phyloP scores from a whole-genome alignment of 768 basidiomycete genomes.

The Pleurotus giganteus region DNA sequence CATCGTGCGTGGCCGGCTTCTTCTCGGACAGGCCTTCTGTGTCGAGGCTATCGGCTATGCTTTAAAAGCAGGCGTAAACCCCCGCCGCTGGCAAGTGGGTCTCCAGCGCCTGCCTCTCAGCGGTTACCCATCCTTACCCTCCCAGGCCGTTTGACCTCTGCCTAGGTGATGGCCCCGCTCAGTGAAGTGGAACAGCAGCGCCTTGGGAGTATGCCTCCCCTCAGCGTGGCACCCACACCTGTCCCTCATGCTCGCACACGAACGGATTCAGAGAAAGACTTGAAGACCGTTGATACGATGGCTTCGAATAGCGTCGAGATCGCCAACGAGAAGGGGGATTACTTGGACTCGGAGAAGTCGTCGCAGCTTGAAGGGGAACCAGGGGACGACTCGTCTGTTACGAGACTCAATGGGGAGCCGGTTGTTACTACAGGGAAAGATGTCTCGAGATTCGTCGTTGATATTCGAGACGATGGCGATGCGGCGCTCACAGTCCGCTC shows the following conservation, averaged over 20 bases:
- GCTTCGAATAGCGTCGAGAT: neutral
- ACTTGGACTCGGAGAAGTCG: slow-evolving; percentile 10
- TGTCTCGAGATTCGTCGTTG: slow-evolving; percentile 54
- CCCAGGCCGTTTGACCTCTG: neutral
- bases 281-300: neutral
- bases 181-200: slow-evolving; percentile 6
- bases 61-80: neutral
- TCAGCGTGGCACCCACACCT: slow-evolving; percentile 2
- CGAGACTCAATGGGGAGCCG: slow-evolving; percentile 36
- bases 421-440: slow-evolving; percentile 45
- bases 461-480: slow-evolving; percentile 57
- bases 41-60: slow-evolving; percentile 2
- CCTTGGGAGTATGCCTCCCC: slow-evolving; percentile 1
- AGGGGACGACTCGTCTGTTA: slow-evolving; percentile 21
- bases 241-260: neutral
- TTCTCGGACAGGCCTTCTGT: slow-evolving; percentile 8
- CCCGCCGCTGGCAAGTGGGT: neutral
- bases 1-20: slow-evolving; percentile 3
- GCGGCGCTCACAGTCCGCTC: slow-evolving; percentile 56
- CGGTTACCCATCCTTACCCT: neutral
- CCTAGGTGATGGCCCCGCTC: slow-evolving; percentile 3
- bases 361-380: slow-evolving; percentile 17
- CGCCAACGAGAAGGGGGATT: neutral
- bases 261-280: neutral
- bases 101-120: neutral